phyloP scores from a whole-genome alignment of 306 rosid species.

The Sesbania bispinosa region DNA sequence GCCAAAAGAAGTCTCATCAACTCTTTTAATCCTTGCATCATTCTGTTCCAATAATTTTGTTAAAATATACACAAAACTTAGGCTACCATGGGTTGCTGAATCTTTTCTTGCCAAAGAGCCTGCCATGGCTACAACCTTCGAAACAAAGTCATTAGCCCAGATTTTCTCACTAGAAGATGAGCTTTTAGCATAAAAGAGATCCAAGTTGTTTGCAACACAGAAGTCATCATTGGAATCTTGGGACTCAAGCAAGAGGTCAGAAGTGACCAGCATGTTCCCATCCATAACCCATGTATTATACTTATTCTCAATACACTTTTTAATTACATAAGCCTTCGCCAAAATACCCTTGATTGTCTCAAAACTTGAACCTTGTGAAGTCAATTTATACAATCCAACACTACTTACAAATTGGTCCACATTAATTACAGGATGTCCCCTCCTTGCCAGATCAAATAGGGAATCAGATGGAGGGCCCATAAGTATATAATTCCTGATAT shows the following conservation, averaged over 20 bases:
- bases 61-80: slow-evolving; percentile 42
- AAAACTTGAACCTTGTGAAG: slow-evolving; percentile 34
- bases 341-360: slow-evolving; percentile 46
- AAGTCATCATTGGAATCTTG: slow-evolving; percentile 36
- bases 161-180: slow-evolving; percentile 49
- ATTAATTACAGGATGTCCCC: slow-evolving; percentile 72
- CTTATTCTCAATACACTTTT: slow-evolving; percentile 53
- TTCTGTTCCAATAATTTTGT: slow-evolving; percentile 32
- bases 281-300: slow-evolving; percentile 56
- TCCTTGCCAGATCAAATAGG: slow-evolving; percentile 68
- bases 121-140: slow-evolving; percentile 33
- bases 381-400: slow-evolving; percentile 39
- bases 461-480: slow-evolving; percentile 61
- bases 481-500: slow-evolving; percentile 60
- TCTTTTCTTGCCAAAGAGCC: slow-evolving; percentile 42
- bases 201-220: slow-evolving; percentile 44
- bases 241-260: slow-evolving; percentile 33
- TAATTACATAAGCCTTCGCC: slow-evolving; percentile 49
- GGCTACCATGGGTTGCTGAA: slow-evolving; percentile 24
- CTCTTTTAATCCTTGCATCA: slow-evolving; percentile 31
- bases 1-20: slow-evolving; percentile 30
- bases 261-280: slow-evolving; percentile 60
- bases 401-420: slow-evolving; percentile 52
- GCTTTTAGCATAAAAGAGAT: slow-evolving; percentile 51
- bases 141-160: slow-evolving; percentile 39